These are phyloP conservation scores for Nepenthes mirabilis DNA, from an alignment of 148 eudicot genomes.

Conservation along the genomic window DNA sequence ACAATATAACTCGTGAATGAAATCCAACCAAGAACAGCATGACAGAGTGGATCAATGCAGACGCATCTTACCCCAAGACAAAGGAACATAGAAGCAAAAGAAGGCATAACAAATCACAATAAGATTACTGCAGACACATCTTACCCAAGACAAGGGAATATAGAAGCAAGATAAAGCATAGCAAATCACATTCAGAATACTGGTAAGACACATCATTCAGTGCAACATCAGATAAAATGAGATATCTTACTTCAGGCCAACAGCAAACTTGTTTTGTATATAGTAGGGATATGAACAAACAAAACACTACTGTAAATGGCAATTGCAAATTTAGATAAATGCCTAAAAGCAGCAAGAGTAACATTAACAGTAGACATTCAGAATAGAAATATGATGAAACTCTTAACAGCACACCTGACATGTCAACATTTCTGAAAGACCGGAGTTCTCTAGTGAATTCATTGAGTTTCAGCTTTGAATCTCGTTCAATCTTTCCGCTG, in stretches of 20 bases:
- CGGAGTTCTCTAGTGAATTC: slow-evolving; percentile 83
- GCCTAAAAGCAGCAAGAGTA: background rate
- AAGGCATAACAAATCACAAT: background rate
- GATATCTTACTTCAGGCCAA: background rate
- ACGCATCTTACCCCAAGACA: background rate
- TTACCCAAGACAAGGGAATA: background rate
- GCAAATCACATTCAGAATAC: background rate
- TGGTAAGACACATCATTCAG: background rate
- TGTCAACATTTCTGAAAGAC: slow-evolving; percentile 52
- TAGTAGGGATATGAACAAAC: background rate
- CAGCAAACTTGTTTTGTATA: background rate
- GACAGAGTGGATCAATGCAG: background rate
- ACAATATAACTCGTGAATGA: background rate
- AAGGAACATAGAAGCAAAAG: background rate
- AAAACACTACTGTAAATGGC: background rate
- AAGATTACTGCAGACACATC: background rate
- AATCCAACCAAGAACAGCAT: background rate
- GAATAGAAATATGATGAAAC: background rate
- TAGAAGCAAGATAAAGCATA: background rate
- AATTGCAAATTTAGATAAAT: background rate
- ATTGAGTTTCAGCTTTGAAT: slow-evolving; percentile 60
- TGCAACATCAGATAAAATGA: no score
- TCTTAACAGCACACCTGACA: slow-evolving; percentile 52
- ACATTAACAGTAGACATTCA: background rate
- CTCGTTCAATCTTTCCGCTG: slow-evolving; percentile 56